Evolutionary conservation across 495 filamentous ascomycete genomes (phyloP), one percentile per base, ranked within the genome.

Genomic region (Xylaria curta): DNA sequence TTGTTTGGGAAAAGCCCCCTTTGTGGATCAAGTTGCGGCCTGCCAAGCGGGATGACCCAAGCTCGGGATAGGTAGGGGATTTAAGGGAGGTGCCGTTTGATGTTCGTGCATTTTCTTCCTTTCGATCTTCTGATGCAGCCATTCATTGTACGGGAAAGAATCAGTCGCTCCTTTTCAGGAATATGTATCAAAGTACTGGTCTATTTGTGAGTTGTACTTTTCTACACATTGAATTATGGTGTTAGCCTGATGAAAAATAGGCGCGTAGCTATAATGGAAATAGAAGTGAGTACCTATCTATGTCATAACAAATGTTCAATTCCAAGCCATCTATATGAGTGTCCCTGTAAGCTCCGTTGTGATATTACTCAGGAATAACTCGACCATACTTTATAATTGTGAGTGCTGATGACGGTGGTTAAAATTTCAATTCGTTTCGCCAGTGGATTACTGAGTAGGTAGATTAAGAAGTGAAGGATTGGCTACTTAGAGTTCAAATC

Each of bases 1-100:
- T 72, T 0, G 62, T 83, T 9, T 82, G 75, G 75, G 66, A 71
- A 31, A 83, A 83, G 53, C 56, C 72, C 4, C 66, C 73, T 8
- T 62, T 67, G 44, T 53, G 44, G 46, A 54, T 66, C 31, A 66
- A 71, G 28, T 17, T 71, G 49, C 69, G 44, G 17, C 69, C 69
- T n/a, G 61, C 54, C 10, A 10, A n/a, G 21, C 24, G 60, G 21
- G 26, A 40, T 58, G 17, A 63, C 15, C 4, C n/a, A 19, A 54
- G 19, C 12, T 58, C 8, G 38, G 3, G 15, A 2, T 9, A 12
- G 51, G 13, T 12, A 13, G 26, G 59, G 36, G 28, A 36, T 59
- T 26, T 5, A 31, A 15, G 1, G 4, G 17, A 31, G 21, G 26
- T 4, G 13, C 53, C 15, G 53, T 17, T 56, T 56, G 28, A 24